Evolutionary conservation across 2,329 filamentous ascomycete genomes (phyloP).

Genomic region (Metarhizium humberi): DNA sequence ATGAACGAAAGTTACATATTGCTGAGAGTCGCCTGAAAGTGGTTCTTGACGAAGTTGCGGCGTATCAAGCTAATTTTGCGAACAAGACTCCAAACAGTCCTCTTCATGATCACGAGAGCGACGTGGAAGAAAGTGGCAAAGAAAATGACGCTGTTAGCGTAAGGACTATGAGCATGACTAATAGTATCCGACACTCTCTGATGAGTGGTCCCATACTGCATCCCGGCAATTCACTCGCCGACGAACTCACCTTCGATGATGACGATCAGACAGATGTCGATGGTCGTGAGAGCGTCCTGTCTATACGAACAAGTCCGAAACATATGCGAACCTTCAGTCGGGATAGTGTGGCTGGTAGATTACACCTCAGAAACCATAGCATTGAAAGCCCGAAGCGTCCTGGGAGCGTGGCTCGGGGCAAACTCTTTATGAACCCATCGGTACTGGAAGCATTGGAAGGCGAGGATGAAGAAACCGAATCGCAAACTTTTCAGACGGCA

Average conservation of each 20-base stretch:
- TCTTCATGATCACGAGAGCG: conserved; percentile 38
- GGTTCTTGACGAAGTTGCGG: conserved; percentile 78
- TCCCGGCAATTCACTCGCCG: conserved; percentile 71
- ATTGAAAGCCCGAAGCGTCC: conserved; percentile 47
- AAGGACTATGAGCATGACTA: conserved; percentile 60
- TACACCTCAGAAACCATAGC: conserved; percentile 48
- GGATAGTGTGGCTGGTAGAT: conserved; percentile 40
- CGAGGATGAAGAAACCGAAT: conserved; percentile 35
- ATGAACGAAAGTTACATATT: conserved; percentile 82
- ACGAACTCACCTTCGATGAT: conserved; percentile 83
- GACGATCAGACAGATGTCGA: conserved; percentile 62
- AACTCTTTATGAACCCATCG: conserved; percentile 41
- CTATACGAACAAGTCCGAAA: conserved; percentile 31
- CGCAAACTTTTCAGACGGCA: conserved; percentile 16
- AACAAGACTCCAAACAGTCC: conserved; percentile 27
- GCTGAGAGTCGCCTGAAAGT: conserved; percentile 77
- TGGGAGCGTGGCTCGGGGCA: conserved; percentile 44
- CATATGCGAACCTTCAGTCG: conserved; percentile 48
- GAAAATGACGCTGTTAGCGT: conserved; percentile 68
- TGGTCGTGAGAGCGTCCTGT: conserved; percentile 53
- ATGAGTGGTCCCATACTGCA: conserved; percentile 47
- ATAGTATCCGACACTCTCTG: conserved; percentile 65
- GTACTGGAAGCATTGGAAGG: conserved; percentile 48
- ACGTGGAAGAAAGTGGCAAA: conserved; percentile 50
- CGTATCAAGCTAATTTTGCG: conserved; percentile 49